Base-by-base conservation (phyloP, 768 basidiomycete genomes). In the Antrodiella citrinella region DNA sequence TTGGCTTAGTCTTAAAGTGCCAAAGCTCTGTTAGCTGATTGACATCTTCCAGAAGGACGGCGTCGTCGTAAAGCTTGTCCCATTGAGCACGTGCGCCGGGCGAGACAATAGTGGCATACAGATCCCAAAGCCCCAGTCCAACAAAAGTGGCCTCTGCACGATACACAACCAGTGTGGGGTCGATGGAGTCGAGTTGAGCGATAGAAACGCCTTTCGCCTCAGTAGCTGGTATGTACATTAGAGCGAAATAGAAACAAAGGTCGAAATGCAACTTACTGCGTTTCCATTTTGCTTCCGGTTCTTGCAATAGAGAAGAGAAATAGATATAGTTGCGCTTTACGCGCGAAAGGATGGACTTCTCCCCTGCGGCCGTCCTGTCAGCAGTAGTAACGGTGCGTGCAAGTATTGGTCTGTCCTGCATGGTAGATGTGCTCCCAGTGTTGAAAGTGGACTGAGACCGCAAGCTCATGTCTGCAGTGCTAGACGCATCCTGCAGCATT, bases 241-340 rank as follows among this genome's bases (percentile, higher is more conserved):
- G 53, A 38, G 51, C 12, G 43, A 38, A 50, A 35, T 38, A 45
- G 12, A 15, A 24, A 42, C 44, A 26, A 26, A 45, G 54, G 46
- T 54, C 47, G 50, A 38, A 56, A n/a, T 52, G 52, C 23, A 19
- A 70, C 84, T 59, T 65, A 91, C 88, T 89, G 61, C 84, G 75
- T 61, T 83, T 83, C 95, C 95, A 99, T 66, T 99, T 99, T 2
- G 92, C 91, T 65, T 97, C 93, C 0, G 96, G 96, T 60, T 98
- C 95, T 66, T 98, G 96, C 45, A 99, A 67, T 44, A 99, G 71
- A 0, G 94, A 96, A 1, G 94, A 94, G 65, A 99, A 98, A 67
- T 98, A 97, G 48, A 98, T 97, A 60, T 99, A 99, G 64, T 90
- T 95, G 52, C 96, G 76, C 60, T 84, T 80, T 19, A 97, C 89